Evolutionary conservation across 2,329 filamentous ascomycete genomes (phyloP).

Genomic region (Fusarium sublunatum): DNA sequence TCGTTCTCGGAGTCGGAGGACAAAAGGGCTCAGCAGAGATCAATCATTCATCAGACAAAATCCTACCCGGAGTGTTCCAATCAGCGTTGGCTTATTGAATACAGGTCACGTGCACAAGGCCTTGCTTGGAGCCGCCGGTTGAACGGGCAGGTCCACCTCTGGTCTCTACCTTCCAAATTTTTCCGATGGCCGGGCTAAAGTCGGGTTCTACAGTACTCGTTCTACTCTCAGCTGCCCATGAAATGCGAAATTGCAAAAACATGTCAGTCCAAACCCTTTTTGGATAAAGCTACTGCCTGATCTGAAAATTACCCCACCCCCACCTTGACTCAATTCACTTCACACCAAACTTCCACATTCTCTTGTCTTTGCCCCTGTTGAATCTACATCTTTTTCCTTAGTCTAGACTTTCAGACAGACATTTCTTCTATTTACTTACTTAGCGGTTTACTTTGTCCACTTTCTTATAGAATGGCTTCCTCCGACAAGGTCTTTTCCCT

Average conservation of each 20-base stretch:
- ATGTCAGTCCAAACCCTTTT: slow-evolving; percentile 17
- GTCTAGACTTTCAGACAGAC: slow-evolving; percentile 13
- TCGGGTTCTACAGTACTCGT: slow-evolving; percentile 16
- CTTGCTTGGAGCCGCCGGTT: slow-evolving; percentile 38
- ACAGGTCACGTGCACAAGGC: slow-evolving; percentile 49
- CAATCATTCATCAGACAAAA: slow-evolving; percentile 53
- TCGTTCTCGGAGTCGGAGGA: slow-evolving; percentile 54
- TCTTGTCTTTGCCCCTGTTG: slow-evolving; percentile 30
- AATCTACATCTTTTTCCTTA: slow-evolving; percentile 22
- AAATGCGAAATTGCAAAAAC: slow-evolving; percentile 28
- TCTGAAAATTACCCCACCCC: slow-evolving; percentile 44
- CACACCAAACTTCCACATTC: slow-evolving; percentile 36
- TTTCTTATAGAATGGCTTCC: slow-evolving; percentile 47
- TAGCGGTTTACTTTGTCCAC: slow-evolving; percentile 9
- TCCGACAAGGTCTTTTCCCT: slow-evolving; percentile 81
- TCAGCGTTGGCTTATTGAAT: slow-evolving; percentile 57
- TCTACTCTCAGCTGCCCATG: slow-evolving; percentile 18
- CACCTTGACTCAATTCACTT: slow-evolving; percentile 40
- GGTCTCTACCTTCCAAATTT: slow-evolving; percentile 30
- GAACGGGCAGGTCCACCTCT: slow-evolving; percentile 35
- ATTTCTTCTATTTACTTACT: slow-evolving; percentile 21
- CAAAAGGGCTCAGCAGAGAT: slow-evolving; percentile 56
- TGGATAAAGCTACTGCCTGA: slow-evolving; percentile 30
- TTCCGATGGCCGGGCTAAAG: slow-evolving; percentile 37
- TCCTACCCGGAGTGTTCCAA: slow-evolving; percentile 56